These are phyloP conservation scores for Guadua angustifolia DNA, from an alignment of 176 grass and related monocot genomes.

Conservation along the genomic window DNA sequence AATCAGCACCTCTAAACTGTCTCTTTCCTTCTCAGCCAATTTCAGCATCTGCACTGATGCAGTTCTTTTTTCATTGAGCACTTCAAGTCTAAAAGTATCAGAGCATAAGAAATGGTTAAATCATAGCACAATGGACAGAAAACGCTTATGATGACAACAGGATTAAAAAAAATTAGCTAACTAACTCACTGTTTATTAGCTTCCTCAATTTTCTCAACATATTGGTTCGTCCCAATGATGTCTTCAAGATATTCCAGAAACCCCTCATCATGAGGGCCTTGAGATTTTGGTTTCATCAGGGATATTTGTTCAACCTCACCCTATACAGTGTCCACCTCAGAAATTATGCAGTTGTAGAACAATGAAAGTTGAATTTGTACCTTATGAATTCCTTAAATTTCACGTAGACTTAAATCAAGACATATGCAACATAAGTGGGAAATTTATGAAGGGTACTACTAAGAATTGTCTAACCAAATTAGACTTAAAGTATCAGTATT, in stretches of 20 bases:
- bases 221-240: slow-evolving; percentile 94
- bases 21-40: slow-evolving; percentile 97
- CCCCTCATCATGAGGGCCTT: slow-evolving; percentile 93
- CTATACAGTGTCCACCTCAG: slow-evolving; percentile 50
- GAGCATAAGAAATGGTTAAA: slow-evolving; percentile 39
- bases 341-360: slow-evolving; percentile 38
- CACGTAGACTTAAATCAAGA: slow-evolving; percentile 7
- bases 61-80: slow-evolving; percentile 83
- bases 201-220: slow-evolving; percentile 97
- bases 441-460: background rate
- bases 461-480: slow-evolving; percentile 13
- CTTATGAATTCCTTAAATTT: slow-evolving; percentile 7
- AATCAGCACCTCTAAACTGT: slow-evolving; percentile 78
- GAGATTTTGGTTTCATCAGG: slow-evolving; percentile 95
- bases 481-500: background rate
- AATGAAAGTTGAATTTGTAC: background rate
- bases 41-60: slow-evolving; percentile 90
- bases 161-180: slow-evolving; percentile 14
- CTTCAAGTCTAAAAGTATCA: slow-evolving; percentile 67
- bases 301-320: slow-evolving; percentile 99
- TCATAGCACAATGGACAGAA: slow-evolving; percentile 42
- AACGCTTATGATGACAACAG: slow-evolving; percentile 1
- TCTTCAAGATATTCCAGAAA: slow-evolving; percentile 99
- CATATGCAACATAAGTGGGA: slow-evolving; percentile 11
- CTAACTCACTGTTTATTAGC: slow-evolving; percentile 88